phyloP scores from a whole-genome alignment of 2,329 filamentous ascomycete species.

The Nothophoma quercina region DNA sequence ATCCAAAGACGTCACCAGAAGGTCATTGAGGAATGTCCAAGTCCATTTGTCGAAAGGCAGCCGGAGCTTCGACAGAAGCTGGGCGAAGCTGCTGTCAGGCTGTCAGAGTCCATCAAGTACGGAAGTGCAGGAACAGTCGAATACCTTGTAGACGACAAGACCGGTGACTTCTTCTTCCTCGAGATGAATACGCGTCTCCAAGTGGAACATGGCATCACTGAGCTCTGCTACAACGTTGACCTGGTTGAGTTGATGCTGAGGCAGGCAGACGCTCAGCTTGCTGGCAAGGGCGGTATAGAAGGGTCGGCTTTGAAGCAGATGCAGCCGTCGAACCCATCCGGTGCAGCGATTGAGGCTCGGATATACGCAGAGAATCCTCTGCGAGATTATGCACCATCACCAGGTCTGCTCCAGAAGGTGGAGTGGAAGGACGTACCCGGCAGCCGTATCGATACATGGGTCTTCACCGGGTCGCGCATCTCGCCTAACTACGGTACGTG shows the following conservation, averaged over 20 bases:
- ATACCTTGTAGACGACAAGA: slow-evolving; percentile 86
- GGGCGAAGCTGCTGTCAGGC: slow-evolving; percentile 72
- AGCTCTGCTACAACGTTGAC: slow-evolving; percentile 63
- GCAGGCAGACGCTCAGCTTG: slow-evolving; percentile 61
- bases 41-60: slow-evolving; percentile 66
- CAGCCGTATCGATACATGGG: slow-evolving; percentile 70
- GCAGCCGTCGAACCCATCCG: slow-evolving; percentile 54
- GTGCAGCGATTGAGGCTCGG: slow-evolving; percentile 62
- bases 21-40: slow-evolving; percentile 87
- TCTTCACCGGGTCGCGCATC: slow-evolving; percentile 64
- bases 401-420: slow-evolving; percentile 66
- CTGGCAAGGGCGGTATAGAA: slow-evolving; percentile 56
- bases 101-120: slow-evolving; percentile 67
- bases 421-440: slow-evolving; percentile 59
- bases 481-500: slow-evolving; percentile 63
- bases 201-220: slow-evolving; percentile 66
- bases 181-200: slow-evolving; percentile 68
- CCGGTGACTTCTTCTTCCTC: slow-evolving; percentile 75
- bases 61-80: slow-evolving; percentile 68
- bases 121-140: slow-evolving; percentile 90
- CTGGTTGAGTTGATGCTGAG: slow-evolving; percentile 64
- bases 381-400: slow-evolving; percentile 65
- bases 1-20: slow-evolving; percentile 89
- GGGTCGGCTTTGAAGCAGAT: slow-evolving; percentile 51
- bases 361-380: slow-evolving; percentile 67